phyloP scores from a whole-genome alignment of 352 stramenopile genomes.

The Phytophthora gonapodyides region DNA sequence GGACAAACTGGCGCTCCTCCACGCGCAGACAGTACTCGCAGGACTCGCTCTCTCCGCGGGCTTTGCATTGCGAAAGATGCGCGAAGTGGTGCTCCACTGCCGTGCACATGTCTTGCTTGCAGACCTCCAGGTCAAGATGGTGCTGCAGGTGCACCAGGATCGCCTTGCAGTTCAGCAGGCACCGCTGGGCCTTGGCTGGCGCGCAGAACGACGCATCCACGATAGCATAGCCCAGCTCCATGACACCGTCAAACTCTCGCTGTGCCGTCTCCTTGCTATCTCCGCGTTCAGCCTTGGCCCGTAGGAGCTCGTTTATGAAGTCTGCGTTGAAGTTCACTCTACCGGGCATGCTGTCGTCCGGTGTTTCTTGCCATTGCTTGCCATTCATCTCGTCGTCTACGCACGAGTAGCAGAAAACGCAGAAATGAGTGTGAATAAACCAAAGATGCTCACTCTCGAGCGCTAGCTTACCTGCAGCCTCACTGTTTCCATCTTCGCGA shows the following conservation, averaged over 20 bases:
- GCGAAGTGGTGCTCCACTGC: conserved; percentile 66
- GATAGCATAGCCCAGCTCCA: conserved; percentile 56
- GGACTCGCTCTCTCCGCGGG: conserved; percentile 26
- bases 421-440: not conserved
- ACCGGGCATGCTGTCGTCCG: conserved; percentile 23
- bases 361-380: conserved; percentile 8
- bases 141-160: conserved; percentile 68
- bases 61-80: conserved; percentile 58
- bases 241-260: conserved; percentile 42
- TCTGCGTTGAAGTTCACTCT: conserved; percentile 29
- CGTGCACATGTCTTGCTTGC: conserved; percentile 53
- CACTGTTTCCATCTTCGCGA: conserved; percentile 6
- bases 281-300: conserved; percentile 20
- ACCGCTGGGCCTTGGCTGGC: conserved; percentile 48
- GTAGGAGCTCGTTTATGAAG: conserved; percentile 42
- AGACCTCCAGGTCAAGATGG: conserved; percentile 60
- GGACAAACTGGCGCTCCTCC: conserved; percentile 51
- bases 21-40: conserved; percentile 69
- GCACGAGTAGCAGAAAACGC: conserved; percentile 12
- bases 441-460: not conserved
- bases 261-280: conserved; percentile 24
- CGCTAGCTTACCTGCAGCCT: conserved; percentile 16
- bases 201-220: conserved; percentile 69
- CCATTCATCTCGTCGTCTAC: conserved; percentile 12
- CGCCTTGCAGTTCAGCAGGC: conserved; percentile 55